Evolutionary conservation across 495 filamentous ascomycete species (phyloP).

Genomic region (Cairneyella variabilis): DNA sequence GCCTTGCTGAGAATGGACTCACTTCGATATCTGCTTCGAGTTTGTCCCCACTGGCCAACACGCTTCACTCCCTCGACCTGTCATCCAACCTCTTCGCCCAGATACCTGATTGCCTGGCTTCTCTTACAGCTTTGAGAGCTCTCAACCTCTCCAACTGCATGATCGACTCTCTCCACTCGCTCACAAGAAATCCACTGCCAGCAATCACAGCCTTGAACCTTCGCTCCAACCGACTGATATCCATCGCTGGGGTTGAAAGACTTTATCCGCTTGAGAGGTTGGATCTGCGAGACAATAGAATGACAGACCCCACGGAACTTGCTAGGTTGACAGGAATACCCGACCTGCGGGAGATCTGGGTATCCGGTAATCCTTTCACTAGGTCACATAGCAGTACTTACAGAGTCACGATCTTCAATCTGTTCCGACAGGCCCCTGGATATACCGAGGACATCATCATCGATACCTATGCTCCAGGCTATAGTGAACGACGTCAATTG

Average conservation of each 20-base stretch:
- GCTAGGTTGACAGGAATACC: constrained; percentile 87
- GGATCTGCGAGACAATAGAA: constrained; percentile 86
- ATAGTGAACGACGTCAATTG: constrained; percentile 77
- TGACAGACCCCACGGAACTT: constrained; percentile 86
- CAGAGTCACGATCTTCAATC: constrained; percentile 87
- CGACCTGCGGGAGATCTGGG: constrained; percentile 87
- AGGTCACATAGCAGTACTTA: constrained; percentile 83
- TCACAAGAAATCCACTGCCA: constrained; percentile 81
- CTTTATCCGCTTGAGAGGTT: constrained; percentile 83
- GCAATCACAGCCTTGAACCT: constrained; percentile 93
- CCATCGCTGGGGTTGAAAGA: constrained; percentile 86
- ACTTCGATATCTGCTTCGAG: constrained; percentile 71
- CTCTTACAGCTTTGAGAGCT: constrained; percentile 75
- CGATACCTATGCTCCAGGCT: constrained; percentile 75
- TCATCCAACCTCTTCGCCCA: constrained; percentile 88
- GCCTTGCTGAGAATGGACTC: constrained; percentile 85
- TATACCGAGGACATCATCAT: constrained; percentile 88
- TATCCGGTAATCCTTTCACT: constrained; percentile 84
- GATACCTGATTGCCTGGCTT: constrained; percentile 83
- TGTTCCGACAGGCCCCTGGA: constrained; percentile 89
- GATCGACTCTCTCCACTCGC: constrained; percentile 90
- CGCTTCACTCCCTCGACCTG: constrained; percentile 83
- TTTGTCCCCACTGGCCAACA: constrained; percentile 77
- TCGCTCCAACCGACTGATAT: constrained; percentile 80
- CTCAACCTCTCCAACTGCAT: constrained; percentile 94